Evolutionary conservation across 169 alveolate genomes (phyloP), one percentile per base, ranked within the genome.

Genomic region (Eimeria praecox): DNA sequence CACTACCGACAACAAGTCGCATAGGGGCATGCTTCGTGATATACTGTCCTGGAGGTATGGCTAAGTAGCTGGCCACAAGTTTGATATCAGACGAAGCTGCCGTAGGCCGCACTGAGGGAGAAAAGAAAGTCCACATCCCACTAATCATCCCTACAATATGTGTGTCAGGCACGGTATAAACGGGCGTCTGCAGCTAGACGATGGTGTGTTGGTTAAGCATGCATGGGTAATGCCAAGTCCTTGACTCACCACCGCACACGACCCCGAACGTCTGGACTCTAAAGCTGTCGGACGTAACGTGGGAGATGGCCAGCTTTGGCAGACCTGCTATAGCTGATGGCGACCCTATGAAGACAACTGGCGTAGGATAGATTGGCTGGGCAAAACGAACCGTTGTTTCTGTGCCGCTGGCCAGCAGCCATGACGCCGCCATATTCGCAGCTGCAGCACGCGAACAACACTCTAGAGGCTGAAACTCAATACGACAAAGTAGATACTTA

Each of bases 341-440:
- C 46, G 92, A 66, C 59, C 92, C 92, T 59, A 42, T 56, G 77
- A 85, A 85, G 78, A 85, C 77, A 35, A 85, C 38, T 40, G 92
- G 92, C 16, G 75, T 20, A 30, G 92, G 92, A 85, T 56, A 35
- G 12, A 85, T 38, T 30, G 92, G 92, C 44, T 85, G 44, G 44
- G 92, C 75, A 59, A 85, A 85, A 16, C 46, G 78, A 85, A 85
- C 92, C 27, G 59, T 52, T 33, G 78, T 85, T 85, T 85, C 92
- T 40, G 75, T 85, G 92, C 92, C 92, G 78, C 92, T 85, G 75
- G 92, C 92, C 92, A 85, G 42, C 92, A 85, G 3, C 92, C 92
- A 85, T 24, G 92, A 85, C 10, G 38, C 92, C n/a, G 92, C 92
- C 75, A 85, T 59, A n/a, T 85, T 85, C 56, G 92, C 92, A n/a